phyloP scores from a whole-genome alignment of 441 rosid species.

The Populus hybrid region DNA sequence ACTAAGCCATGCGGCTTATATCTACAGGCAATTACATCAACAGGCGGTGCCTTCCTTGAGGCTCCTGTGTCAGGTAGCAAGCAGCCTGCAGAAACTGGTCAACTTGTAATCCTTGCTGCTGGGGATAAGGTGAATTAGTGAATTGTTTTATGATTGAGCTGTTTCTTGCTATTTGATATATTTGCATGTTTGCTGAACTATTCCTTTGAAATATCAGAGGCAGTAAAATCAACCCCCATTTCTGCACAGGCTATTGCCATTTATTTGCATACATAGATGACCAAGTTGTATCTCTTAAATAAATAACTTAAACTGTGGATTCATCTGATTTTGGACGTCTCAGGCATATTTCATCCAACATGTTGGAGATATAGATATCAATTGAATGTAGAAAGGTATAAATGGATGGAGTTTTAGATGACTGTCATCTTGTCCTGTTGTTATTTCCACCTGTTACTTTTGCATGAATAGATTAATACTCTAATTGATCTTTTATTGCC shows the following conservation, averaged over 20 bases:
- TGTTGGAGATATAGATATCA: too few species aligned
- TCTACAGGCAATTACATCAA: constrained; percentile 69
- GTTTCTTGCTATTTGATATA: neutral
- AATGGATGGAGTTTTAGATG: neutral
- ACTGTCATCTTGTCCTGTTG: neutral
- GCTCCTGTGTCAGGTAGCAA: constrained; percentile 98
- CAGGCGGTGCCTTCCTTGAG: constrained; percentile 81
- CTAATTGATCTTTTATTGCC: neutral
- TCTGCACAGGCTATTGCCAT: neutral
- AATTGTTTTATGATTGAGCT: constrained; percentile 3
- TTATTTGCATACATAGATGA: neutral
- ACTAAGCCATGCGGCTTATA: neutral
- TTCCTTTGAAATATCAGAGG: neutral
- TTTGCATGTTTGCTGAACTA: neutral
- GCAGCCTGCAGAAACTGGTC: constrained; percentile 97
- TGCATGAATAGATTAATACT: neutral
- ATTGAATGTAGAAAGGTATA: neutral
- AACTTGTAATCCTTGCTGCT: constrained; percentile 87
- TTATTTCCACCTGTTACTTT: neutral
- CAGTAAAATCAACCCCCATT: neutral
- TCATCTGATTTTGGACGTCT: neutral
- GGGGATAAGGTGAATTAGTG: constrained; percentile 68
- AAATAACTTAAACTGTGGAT: neutral
- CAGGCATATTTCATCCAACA: neutral
- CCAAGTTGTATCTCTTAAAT: neutral